Evolutionary conservation across 495 filamentous ascomycete genomes (phyloP).

Genomic region (Coniosporium apollinis): DNA sequence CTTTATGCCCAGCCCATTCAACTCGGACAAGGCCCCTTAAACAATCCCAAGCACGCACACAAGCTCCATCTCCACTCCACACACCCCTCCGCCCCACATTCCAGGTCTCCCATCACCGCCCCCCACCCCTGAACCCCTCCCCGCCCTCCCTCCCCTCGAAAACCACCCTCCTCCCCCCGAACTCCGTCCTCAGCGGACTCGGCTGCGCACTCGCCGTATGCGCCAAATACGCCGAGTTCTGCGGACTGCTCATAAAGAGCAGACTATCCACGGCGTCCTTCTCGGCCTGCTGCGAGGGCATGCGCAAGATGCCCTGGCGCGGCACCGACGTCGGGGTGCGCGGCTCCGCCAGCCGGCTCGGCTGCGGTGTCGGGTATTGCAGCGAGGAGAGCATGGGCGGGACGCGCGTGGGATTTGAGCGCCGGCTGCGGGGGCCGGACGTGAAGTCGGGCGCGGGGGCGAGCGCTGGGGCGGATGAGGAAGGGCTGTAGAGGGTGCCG

Average conservation of each 20-base stretch:
- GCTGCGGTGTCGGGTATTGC: background rate
- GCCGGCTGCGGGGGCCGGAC: constrained; percentile 11
- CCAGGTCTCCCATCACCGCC: too few species aligned
- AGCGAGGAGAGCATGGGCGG: constrained; percentile 8
- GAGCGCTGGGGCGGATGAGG: constrained; percentile 4
- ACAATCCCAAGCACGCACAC: too few species aligned
- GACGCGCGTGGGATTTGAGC: constrained; percentile 10
- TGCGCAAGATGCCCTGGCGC: constrained; percentile 25
- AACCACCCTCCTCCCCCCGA: constrained; percentile 11
- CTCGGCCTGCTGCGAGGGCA: constrained; percentile 46
- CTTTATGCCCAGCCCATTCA: too few species aligned
- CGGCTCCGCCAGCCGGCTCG: constrained; percentile 3
- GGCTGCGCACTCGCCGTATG: constrained; percentile 8
- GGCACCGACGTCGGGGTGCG: constrained; percentile 10
- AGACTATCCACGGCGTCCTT: constrained; percentile 78
- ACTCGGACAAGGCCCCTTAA: too few species aligned
- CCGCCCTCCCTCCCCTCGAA: constrained; percentile 8
- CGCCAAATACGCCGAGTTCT: constrained; percentile 37
- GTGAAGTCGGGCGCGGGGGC: constrained; percentile 14
- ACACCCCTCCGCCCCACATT: too few species aligned
- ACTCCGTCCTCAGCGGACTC: constrained; percentile 11
- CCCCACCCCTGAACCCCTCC: too few species aligned
- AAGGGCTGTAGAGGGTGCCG: too few species aligned
- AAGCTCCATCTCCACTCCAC: too few species aligned
- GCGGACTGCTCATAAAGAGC: constrained; percentile 75